Base-by-base conservation (phyloP, 192 early-diverging fungal species). In the Gonapodya prolifera region DNA sequence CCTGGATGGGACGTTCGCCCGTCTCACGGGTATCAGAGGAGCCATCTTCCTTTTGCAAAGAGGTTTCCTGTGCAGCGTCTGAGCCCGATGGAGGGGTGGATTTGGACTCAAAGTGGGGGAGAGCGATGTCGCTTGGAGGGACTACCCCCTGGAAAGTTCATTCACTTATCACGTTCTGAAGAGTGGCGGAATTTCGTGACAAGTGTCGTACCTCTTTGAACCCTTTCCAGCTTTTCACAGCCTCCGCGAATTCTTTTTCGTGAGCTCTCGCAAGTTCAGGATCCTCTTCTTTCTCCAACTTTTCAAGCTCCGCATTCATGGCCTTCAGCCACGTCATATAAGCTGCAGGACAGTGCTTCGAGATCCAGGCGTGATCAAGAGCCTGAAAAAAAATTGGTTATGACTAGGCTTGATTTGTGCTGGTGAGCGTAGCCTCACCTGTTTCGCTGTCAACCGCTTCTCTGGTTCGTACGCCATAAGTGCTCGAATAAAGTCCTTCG, bases 401-500 rank as follows among this genome's bases (percentile, higher is more conserved):
- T 61, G 45, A 61, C 8, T 23, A 61, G 23, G 45, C 45, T 16
- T 8, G 45, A 61, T 61, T 23, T 23, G 8, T 23, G 45, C 45
- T 16, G 23, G 23, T 16, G 23, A 23, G 8, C 45, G 23, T 23
- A 8, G 8, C 23, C 45, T 16, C 23, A 61, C 45, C 71, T 73
- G 71, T 29, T 32, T 18, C 71, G 71, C 87, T 0, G 87, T 88
- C 1, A 81, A 81, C 32, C 91, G 77, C 33, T 82, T 70, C 34
- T 80, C 78, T 2, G 87, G 84, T 76, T 91, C 85, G n/a, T 91
- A 79, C n/a, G 88, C 87, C 75, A 92, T 76, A 1, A 90, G 79
- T 18, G 77, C 76, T 2, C 80, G 70, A 35, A 92, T 84, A 70
- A 92, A 88, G 74, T 91, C 84, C 75, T 89, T 87, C 29, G 91